Evolutionary conservation across 2,329 filamentous ascomycete genomes (phyloP).

Genomic region (Alternaria arbusti): DNA sequence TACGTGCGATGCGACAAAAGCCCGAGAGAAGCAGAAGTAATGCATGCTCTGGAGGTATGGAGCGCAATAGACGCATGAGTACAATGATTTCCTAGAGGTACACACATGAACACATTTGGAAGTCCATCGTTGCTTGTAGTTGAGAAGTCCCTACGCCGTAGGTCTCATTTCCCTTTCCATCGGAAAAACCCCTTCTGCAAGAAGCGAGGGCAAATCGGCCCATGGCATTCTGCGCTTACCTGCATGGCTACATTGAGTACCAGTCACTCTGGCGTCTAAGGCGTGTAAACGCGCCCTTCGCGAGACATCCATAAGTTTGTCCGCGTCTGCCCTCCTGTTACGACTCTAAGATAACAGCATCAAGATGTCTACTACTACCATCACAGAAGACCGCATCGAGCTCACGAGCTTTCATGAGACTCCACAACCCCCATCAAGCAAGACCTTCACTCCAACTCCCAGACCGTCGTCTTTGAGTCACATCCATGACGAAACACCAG

Average conservation of each 20-base stretch:
- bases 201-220: neutral
- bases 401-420: neutral
- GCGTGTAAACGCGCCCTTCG: neutral
- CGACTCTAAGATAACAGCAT: neutral
- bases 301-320: neutral
- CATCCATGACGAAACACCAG: constrained; percentile 13
- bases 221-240: neutral
- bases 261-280: neutral
- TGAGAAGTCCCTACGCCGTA: neutral
- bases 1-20: too few relatives aligned
- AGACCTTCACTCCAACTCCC: neutral
- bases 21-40: too few relatives aligned
- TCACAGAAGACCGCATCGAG: neutral
- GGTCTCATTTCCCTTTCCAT: too few relatives aligned
- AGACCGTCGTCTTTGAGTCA: neutral
- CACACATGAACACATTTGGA: too few relatives aligned
- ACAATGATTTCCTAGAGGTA: too few relatives aligned
- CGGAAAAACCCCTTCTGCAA: too few relatives aligned
- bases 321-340: neutral
- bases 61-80: too few relatives aligned
- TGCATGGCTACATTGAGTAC: neutral
- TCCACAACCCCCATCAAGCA: neutral
- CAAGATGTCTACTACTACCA: neutral
- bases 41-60: too few relatives aligned
- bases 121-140: neutral